Conservation (phyloP, 768 basidiomycete genomes). For the Rhizopogon sp. region DNA sequence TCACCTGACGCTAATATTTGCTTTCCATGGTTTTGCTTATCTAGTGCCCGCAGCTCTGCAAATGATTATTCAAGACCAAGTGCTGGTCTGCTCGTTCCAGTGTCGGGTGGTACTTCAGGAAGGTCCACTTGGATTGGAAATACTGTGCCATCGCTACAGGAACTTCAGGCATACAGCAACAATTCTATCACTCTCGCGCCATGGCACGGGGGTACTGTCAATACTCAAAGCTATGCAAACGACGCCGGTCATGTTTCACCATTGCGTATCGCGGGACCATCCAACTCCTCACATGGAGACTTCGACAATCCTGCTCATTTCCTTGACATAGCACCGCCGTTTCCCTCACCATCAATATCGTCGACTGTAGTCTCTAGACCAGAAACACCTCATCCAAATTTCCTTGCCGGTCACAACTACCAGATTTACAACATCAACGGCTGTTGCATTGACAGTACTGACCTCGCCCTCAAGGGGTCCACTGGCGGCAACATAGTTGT, state of each 20-base stretch:
- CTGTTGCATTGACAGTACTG: background rate
- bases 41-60: background rate
- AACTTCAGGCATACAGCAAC: background rate
- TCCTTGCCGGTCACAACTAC: background rate
- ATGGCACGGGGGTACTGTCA: background rate
- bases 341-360: no score
- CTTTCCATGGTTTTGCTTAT: background rate
- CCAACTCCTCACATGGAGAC: background rate
- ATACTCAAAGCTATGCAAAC: background rate
- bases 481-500: background rate
- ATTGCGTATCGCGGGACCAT: background rate
- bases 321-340: no score
- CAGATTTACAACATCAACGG: background rate
- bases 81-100: background rate
- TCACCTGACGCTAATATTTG: background rate
- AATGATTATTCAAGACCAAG: no score
- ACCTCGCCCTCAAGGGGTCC: background rate
- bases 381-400: no score
- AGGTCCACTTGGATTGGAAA: background rate
- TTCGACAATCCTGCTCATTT: background rate
- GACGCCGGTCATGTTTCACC: no score
- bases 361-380: background rate
- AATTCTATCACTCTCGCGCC: background rate
- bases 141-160: background rate
- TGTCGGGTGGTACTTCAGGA: background rate